Percentiles rank a stretch among this genome's conserved stretches.
These are phyloP conservation scores for Jackrogersella minutella DNA, from an alignment of 495 filamentous ascomycete species.

Conservation along the genomic window DNA sequence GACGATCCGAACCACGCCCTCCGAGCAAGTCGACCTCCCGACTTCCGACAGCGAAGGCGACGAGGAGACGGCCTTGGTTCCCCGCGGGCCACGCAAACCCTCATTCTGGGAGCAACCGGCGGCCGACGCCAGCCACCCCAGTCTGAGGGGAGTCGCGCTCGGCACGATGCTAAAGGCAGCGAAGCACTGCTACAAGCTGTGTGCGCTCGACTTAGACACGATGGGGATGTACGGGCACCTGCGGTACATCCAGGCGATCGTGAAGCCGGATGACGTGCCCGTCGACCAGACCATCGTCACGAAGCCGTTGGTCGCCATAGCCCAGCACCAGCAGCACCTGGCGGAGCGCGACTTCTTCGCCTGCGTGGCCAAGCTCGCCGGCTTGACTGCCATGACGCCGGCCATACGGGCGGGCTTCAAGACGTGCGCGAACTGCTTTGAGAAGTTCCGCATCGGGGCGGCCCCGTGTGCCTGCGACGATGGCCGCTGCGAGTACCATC, in stretches of 20 bases:
- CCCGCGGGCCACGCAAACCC: not conserved
- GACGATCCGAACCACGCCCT: not conserved
- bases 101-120: not conserved
- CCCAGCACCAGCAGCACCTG: conserved; percentile 4
- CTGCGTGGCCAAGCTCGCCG: not conserved
- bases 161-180: conserved; percentile 12
- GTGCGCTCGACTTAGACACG: conserved; percentile 9
- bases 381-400: not conserved
- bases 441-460: not conserved
- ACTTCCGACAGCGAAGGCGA: not conserved
- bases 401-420: not conserved
- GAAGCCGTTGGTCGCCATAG: not conserved
- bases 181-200: not conserved
- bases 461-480: not conserved
- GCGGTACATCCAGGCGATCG: not conserved
- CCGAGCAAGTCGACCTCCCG: not conserved
- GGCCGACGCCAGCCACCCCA: not conserved
- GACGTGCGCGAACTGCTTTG: conserved; percentile 13
- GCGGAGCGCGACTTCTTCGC: conserved; percentile 4
- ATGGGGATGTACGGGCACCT: conserved; percentile 23
- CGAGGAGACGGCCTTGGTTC: not conserved
- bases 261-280: not conserved
- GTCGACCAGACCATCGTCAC: not conserved
- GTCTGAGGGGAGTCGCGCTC: not conserved
- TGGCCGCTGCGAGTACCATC: conserved; percentile 13